phyloP scores from a whole-genome alignment of 371 early-diverging fungal genomes.

The Lichtheimia ramosa region DNA sequence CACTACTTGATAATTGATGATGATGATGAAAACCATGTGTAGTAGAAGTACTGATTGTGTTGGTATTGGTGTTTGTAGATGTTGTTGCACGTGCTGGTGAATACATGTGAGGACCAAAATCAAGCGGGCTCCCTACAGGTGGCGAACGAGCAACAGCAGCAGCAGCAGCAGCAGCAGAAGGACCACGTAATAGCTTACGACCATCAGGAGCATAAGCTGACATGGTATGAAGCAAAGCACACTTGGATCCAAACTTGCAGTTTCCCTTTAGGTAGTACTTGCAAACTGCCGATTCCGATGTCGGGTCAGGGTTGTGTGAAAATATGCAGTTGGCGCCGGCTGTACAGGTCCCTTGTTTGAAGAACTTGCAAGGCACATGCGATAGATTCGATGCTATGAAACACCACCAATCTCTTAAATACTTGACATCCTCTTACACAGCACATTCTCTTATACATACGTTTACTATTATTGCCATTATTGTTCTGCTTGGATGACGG shows the following conservation, averaged over 20 bases:
- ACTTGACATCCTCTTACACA: background rate
- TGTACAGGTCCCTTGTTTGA: constrained; percentile 74
- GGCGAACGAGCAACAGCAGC: constrained; percentile 13
- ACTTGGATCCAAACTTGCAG: constrained; percentile 81
- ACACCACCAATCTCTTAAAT: background rate
- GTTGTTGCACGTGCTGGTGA: constrained; percentile 12
- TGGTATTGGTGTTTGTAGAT: too few relatives aligned
- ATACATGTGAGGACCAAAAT: constrained; percentile 19
- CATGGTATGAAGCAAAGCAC: constrained; percentile 67
- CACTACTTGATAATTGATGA: constrained; percentile 10
- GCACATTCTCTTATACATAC: background rate
- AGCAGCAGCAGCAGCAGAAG: constrained; percentile 1
- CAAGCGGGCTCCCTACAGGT: constrained; percentile 14
- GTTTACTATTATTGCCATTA: constrained; percentile 9
- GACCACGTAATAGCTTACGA: constrained; percentile 13
- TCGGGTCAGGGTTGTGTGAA: constrained; percentile 67
- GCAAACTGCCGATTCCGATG: constrained; percentile 65
- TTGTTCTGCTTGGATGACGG: constrained; percentile 1
- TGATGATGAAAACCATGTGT: background rate
- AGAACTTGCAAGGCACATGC: constrained; percentile 85
- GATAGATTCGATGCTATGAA: constrained; percentile 42
- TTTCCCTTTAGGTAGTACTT: constrained; percentile 80
- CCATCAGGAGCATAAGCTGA: constrained; percentile 25
- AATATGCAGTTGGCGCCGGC: constrained; percentile 79
- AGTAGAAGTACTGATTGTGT: background rate